Base-by-base conservation (phyloP, 345 rosid genomes). In the Odontarrhena argentea region DNA sequence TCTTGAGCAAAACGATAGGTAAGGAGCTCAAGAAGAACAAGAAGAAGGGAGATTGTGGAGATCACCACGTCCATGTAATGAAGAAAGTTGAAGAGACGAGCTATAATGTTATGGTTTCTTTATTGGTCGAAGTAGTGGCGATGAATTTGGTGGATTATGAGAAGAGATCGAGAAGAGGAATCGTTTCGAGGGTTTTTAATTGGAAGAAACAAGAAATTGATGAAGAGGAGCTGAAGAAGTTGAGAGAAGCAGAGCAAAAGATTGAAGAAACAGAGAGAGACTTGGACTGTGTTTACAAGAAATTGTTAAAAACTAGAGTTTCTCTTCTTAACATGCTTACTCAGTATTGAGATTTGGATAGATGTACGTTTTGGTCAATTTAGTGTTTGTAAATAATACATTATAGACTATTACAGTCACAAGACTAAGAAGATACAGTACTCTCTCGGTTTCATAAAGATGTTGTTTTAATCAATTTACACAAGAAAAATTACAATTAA, bases 241-340 rank as follows among this genome's bases (percentile, higher is more conserved):
- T 78, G 45, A 53, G 75, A 47, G 75, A 75, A 42, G 53, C 83
- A 46, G 86, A 79, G 46, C 41, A 60, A 1, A 26, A 25, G 63
- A 65, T 83, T 13, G 75, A 45, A 32, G 80, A 78, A 68, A 52
- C 43, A 30, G 90, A 83, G 73, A 73, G 58, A 38, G 78, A 58
- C 2, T 36, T 78, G 73, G 87, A 76, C 56, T 63, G 76, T 45
- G 64, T 79, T 36, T 83, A 65, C 25, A 74, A 80, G 64, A 68
- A 69, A 28, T n/a, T 81, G 26, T 24, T 81, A 48, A 83, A 76
- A 65, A 78, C 84, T 9, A 71, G 82, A 83, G 82, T 74, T 76
- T 81, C 69, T 26, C 72, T 81, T 63, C 78, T 77, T 52, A 79
- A 80, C 45, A 70, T 69, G 63, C 67, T 82, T 55, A 77, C 68